phyloP scores from a whole-genome alignment of 192 early-diverging fungal genomes.

The Coemansia sp. region DNA sequence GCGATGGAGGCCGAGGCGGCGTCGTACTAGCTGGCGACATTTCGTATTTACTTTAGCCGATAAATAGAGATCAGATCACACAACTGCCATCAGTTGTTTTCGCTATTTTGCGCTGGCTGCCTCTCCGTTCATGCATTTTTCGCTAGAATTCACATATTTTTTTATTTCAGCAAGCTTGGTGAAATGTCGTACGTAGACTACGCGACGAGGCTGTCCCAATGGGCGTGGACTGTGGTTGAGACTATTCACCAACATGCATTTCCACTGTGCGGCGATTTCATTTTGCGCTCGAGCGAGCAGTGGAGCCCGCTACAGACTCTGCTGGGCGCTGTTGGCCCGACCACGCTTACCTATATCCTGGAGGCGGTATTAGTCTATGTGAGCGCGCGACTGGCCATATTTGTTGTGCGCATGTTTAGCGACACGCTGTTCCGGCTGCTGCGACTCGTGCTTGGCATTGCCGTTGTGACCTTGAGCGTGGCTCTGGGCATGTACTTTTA shows the following conservation, averaged over 20 bases:
- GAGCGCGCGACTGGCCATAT: constrained; percentile 2
- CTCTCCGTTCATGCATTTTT: background rate
- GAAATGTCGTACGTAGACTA: constrained; percentile 33
- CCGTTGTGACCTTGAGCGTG: constrained; percentile 14
- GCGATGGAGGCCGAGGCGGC: constrained; percentile 30
- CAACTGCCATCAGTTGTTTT: background rate
- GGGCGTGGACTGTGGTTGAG: background rate
- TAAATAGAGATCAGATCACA: no score
- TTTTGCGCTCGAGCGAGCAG: constrained; percentile 15
- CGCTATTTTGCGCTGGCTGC: no score
- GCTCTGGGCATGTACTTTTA: constrained; percentile 33
- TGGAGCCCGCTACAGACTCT: constrained; percentile 29
- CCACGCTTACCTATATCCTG: constrained; percentile 9
- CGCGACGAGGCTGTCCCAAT: constrained; percentile 10
- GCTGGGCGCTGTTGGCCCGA: constrained; percentile 15
- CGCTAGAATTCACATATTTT: background rate
- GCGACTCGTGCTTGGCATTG: constrained; percentile 11
- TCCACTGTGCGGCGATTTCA: constrained; percentile 22
- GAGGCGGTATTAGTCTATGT: constrained; percentile 23
- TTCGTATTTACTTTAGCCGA: no score
- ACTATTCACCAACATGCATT: constrained; percentile 26
- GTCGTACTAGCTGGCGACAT: constrained; percentile 4
- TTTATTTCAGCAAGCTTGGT: background rate
- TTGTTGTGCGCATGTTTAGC: constrained; percentile 26
- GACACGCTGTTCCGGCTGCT: constrained; percentile 41